Percentiles rank a stretch among this genome's conserved stretches.
Conservation (phyloP, 805 yeast species). For the Lipomyces yamadae region DNA sequence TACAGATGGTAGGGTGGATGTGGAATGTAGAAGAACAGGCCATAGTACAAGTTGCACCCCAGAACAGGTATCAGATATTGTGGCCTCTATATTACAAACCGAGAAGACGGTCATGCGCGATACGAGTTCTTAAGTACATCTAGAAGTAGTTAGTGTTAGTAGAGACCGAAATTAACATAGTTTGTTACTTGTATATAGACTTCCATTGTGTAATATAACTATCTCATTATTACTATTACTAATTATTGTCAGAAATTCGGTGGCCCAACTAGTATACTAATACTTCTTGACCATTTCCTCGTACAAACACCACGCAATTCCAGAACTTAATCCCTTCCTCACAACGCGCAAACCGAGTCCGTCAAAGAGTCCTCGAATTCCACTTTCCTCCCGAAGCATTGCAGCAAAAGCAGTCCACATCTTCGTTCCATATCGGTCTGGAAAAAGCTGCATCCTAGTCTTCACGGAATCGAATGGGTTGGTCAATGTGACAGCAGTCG, state of each 20-base stretch:
- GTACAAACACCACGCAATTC: slow-evolving; percentile 95
- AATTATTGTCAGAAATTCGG: slow-evolving; percentile 30
- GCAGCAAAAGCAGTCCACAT: slow-evolving; percentile 47
- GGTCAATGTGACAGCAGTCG: slow-evolving; percentile 79
- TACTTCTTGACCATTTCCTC: slow-evolving; percentile 69
- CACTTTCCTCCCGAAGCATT: slow-evolving; percentile 54
- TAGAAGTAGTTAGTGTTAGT: neutral
- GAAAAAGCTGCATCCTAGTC: slow-evolving; percentile 83
- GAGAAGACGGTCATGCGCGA: slow-evolving; percentile 22
- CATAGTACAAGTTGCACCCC: slow-evolving; percentile 10
- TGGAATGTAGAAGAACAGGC: slow-evolving; percentile 55
- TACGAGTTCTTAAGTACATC: neutral
- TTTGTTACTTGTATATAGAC: neutral
- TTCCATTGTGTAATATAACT: neutral
- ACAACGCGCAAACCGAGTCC: slow-evolving; percentile 81
- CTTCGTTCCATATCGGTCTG: slow-evolving; percentile 53
- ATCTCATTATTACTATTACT: neutral
- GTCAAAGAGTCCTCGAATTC: slow-evolving; percentile 65
- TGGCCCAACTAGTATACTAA: neutral
- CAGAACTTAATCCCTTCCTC: slow-evolving; percentile 89
- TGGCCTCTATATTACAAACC: slow-evolving; percentile 7
- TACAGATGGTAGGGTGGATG: slow-evolving; percentile 62
- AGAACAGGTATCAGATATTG: slow-evolving; percentile 28
- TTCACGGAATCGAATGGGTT: slow-evolving; percentile 96
- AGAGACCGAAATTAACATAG: neutral